Percentiles rank a stretch among this genome's conserved stretches.
phyloP scores from a whole-genome alignment of 257 asterid genomes.

The Przewalskia tangutica region DNA sequence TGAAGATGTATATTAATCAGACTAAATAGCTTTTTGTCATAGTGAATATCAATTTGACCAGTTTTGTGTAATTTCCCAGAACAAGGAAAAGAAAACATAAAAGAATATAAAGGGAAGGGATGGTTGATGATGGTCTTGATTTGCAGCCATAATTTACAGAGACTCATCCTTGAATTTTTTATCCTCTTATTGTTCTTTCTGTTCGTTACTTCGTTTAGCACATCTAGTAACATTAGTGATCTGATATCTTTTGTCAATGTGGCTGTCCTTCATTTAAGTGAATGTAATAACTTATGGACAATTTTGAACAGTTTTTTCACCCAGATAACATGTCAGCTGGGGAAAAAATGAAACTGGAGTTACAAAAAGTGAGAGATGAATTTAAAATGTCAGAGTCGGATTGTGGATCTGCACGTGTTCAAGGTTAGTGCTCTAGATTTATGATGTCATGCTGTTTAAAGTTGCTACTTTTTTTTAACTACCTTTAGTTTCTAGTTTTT shows the following conservation, averaged over 20 bases:
- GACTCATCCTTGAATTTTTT: background rate
- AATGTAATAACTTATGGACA: constrained; percentile 1
- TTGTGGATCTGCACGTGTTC: constrained; percentile 96
- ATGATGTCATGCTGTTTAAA: background rate
- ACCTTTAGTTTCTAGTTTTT: background rate
- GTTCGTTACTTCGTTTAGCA: background rate
- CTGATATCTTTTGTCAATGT: background rate
- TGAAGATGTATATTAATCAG: background rate
- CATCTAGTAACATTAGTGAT: background rate
- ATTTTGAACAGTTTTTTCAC: constrained; percentile 55
- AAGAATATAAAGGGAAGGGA: background rate
- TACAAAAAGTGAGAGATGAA: constrained; percentile 75
- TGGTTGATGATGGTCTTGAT: background rate
- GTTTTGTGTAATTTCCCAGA: background rate
- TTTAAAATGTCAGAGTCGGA: constrained; percentile 84
- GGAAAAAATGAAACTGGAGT: constrained; percentile 85
- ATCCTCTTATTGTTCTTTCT: background rate
- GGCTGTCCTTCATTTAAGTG: background rate
- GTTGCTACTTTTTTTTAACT: background rate
- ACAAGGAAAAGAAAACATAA: background rate
- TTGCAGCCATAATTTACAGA: background rate
- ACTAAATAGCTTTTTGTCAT: background rate
- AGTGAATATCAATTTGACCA: background rate
- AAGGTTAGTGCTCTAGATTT: constrained; percentile 37
- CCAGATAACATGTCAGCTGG: constrained; percentile 87